Evolutionary conservation across 495 filamentous ascomycete species (phyloP).

Genomic region (Aspergillus saccharolyticus): DNA sequence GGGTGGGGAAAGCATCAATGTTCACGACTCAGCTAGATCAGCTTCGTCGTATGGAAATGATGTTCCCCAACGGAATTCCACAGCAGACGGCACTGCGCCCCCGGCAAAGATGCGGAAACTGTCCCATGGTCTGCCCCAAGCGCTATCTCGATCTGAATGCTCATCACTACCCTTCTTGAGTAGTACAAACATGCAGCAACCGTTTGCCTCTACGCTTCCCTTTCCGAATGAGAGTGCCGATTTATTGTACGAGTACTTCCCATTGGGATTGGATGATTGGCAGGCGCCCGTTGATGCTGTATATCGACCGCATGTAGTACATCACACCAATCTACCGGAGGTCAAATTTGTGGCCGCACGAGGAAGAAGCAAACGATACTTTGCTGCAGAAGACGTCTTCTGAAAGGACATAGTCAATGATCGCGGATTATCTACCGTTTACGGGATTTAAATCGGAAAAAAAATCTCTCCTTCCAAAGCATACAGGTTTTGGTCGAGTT

Average conservation of each 20-base stretch:
- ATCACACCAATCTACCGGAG: constrained; percentile 78
- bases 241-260: constrained; percentile 87
- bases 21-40: constrained; percentile 21
- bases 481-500: no score
- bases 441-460: background rate
- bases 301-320: constrained; percentile 87
- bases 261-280: constrained; percentile 84
- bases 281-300: constrained; percentile 88
- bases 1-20: constrained; percentile 18
- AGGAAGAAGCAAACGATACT: constrained; percentile 75
- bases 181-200: constrained; percentile 34
- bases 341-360: constrained; percentile 65
- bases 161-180: constrained; percentile 35
- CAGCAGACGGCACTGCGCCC: constrained; percentile 28
- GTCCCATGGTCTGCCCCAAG: constrained; percentile 31
- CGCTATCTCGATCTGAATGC: constrained; percentile 27
- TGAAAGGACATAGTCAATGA: constrained; percentile 11
- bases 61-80: constrained; percentile 22
- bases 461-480: background rate
- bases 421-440: background rate
- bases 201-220: constrained; percentile 37
- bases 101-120: constrained; percentile 43
- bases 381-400: constrained; percentile 60
- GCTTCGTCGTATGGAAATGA: constrained; percentile 26
- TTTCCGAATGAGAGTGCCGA: constrained; percentile 71